These are phyloP conservation scores for Trichoderma breve DNA, from an alignment of 2,329 filamentous ascomycete genomes.

Conservation along the genomic window DNA sequence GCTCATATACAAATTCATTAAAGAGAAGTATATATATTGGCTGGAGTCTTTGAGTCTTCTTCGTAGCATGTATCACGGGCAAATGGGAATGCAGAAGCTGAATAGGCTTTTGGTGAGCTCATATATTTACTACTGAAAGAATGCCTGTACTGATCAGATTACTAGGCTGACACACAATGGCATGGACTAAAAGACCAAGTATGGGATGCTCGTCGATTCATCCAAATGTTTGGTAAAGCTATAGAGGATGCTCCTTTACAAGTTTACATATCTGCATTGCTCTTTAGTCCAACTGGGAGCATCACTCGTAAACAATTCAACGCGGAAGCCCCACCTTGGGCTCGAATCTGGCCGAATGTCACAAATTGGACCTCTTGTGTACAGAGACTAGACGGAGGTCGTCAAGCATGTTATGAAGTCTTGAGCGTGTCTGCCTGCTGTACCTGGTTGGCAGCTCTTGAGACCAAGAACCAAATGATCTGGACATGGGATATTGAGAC, in stretches of 20 bases:
- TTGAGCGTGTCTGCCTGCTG: no score
- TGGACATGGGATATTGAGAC: no score
- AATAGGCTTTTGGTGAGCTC: not conserved
- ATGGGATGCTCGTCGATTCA: not conserved
- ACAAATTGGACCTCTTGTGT: no score
- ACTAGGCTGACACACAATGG: not conserved
- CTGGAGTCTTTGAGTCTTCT: not conserved
- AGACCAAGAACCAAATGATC: no score
- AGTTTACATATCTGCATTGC: not conserved
- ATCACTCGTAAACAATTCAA: not conserved
- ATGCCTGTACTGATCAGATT: not conserved
- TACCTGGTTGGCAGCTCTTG: no score
- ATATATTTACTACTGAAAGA: no score
- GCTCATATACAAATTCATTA: accelerated
- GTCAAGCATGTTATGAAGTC: accelerated
- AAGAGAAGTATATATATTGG: not conserved
- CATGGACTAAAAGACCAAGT: not conserved
- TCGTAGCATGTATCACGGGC: not conserved
- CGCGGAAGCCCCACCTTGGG: not conserved
- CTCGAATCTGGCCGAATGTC: not conserved
- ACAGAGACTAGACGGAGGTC: not conserved
- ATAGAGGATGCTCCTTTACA: not conserved
- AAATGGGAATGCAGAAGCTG: not conserved
- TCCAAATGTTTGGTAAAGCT: not conserved
- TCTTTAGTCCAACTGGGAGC: not conserved